Conservation (phyloP, 2,329 filamentous ascomycete species). For the Beauveria sp. region DNA sequence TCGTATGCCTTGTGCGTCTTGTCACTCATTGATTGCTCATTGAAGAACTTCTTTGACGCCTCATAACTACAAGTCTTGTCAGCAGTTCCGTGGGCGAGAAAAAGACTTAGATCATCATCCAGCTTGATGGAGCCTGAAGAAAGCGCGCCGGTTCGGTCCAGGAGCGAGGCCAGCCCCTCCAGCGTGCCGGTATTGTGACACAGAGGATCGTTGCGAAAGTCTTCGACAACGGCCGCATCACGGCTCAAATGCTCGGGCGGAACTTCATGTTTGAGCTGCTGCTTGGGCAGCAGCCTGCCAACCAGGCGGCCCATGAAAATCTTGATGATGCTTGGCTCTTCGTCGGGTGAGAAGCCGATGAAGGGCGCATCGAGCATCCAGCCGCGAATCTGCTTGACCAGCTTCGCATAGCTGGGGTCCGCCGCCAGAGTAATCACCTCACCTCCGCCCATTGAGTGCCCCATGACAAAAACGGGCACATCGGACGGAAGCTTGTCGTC, state of each 20-base stretch:
- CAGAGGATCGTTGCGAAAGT: conserved; percentile 58
- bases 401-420: conserved; percentile 40
- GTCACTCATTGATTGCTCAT: conserved; percentile 53
- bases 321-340: conserved; percentile 55
- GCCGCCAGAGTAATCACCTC: conserved; percentile 58
- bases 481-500: conserved; percentile 45
- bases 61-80: conserved; percentile 63
- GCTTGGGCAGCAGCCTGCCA: conserved; percentile 57
- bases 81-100: conserved; percentile 67
- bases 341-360: conserved; percentile 60
- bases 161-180: conserved; percentile 68
- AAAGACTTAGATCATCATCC: conserved; percentile 53
- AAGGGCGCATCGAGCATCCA: conserved; percentile 75
- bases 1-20: conserved; percentile 66
- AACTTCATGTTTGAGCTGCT: conserved; percentile 60
- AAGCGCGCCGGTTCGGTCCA: conserved; percentile 63
- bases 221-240: conserved; percentile 54
- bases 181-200: conserved; percentile 80
- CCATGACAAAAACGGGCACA: conserved; percentile 72
- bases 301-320: conserved; percentile 61
- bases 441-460: conserved; percentile 86
- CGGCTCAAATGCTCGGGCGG: conserved; percentile 58
- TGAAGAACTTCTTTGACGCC: conserved; percentile 57
- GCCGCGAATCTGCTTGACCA: conserved; percentile 58
- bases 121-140: conserved; percentile 46